phyloP scores from a whole-genome alignment of 768 basidiomycete species.

The Pilatotrama ljubarskyi region DNA sequence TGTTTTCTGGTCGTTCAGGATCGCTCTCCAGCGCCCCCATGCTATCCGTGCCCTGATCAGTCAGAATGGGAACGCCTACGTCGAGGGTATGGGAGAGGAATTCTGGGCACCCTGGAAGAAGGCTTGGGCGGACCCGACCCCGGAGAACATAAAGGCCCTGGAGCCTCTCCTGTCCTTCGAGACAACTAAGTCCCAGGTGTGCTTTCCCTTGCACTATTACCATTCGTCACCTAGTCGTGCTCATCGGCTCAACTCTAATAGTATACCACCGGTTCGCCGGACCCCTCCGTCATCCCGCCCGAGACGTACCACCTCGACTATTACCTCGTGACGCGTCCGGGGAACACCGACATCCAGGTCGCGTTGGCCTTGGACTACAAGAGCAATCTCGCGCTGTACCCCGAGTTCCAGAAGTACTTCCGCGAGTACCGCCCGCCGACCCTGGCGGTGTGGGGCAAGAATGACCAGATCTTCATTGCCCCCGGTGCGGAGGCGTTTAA shows the following conservation, averaged over 20 bases:
- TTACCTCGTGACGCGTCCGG: slow-evolving; percentile 39
- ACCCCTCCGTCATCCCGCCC: slow-evolving; percentile 37
- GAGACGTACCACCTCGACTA: slow-evolving; percentile 46
- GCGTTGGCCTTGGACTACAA: slow-evolving; percentile 43
- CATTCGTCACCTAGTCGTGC: too few species aligned
- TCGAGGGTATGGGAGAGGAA: slow-evolving; percentile 40
- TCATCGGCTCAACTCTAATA: slow-evolving; percentile 22
- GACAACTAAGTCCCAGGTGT: slow-evolving; percentile 36
- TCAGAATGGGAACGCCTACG: slow-evolving; percentile 53
- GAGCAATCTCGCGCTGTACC: slow-evolving; percentile 45
- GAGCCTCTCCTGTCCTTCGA: slow-evolving; percentile 30
- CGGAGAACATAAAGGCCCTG: slow-evolving; percentile 31
- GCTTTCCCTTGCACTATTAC: not conserved
- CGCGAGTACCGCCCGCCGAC: slow-evolving; percentile 39
- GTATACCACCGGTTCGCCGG: slow-evolving; percentile 40
- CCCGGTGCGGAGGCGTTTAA: slow-evolving; percentile 47
- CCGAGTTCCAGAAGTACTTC: slow-evolving; percentile 46
- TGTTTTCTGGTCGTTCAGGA: slow-evolving; percentile 21
- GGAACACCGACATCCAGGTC: slow-evolving; percentile 44
- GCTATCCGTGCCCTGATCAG: slow-evolving; percentile 45
- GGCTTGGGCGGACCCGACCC: slow-evolving; percentile 35
- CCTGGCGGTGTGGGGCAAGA: slow-evolving; percentile 50
- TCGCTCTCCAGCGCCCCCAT: slow-evolving; percentile 43
- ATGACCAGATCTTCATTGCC: slow-evolving; percentile 45
- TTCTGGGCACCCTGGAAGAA: slow-evolving; percentile 40